Base-by-base conservation (phyloP, 2,329 filamentous ascomycete species). In the Trichoderma guizhouense region DNA sequence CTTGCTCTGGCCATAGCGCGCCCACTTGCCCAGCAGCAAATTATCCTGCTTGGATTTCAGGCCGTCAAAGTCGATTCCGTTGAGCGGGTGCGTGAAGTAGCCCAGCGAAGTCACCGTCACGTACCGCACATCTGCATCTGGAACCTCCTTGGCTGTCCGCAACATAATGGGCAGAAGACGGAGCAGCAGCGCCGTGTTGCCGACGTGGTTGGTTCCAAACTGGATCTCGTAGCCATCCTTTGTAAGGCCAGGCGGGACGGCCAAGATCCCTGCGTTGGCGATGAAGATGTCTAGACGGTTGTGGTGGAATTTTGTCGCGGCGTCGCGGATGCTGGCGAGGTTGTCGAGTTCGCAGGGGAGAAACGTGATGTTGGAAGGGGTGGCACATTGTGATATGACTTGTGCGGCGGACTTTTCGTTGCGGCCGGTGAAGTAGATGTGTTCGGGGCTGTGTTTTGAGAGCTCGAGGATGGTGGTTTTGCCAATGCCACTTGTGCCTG, bases 401-500 rank as follows among this genome's bases (percentile, higher is more conserved):
- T 71, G 3, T 75, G 74, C 11, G 75, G 75, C 34, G 73, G 67
- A 6, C 74, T 70, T 66, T 78, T 75, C 74, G 85, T 81, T 84
- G 32, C 75, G 84, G 74, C 75, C 82, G 5, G 74, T 74, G 21
- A 77, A 72, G 74, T 75, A 77, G 64, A 77, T 74, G 60, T 74
- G 71, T 11, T 64, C 65, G 18, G 76, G 76, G 9, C 47, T 69
- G 58, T 77, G 75, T 30, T 64, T 74, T 12, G 73, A 72, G 32
- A 72, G 73, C 24, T 77, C 74, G 8, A 77, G 68, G n/a, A 75
- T 53, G 28, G 75, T 60, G 28, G 75, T 72, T 74, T 97, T 84
- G 36, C 94, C 94, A 70, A 97, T 83, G 14, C 94, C 94, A 79
- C 53, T 67, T 24, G 69, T 71, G 14, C 62, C 69, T 67, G 24